Percentiles rank a stretch among this genome's conserved stretches.
These are phyloP conservation scores for Aspergillus oerlinghausenensis DNA, from an alignment of 2,329 filamentous ascomycete species.

Conservation along the genomic window DNA sequence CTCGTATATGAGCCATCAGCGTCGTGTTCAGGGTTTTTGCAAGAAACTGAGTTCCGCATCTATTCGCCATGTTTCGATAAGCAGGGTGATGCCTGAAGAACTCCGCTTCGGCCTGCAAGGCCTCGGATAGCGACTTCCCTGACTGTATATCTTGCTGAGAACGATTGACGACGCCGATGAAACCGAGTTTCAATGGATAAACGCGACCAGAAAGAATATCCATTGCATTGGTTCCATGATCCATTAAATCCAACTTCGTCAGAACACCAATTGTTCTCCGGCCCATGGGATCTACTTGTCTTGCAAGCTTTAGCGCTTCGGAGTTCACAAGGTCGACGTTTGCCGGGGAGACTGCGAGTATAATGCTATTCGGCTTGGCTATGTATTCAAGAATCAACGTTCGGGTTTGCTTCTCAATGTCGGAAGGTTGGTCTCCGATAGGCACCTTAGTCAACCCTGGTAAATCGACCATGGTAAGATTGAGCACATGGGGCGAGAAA, in stretches of 20 bases:
- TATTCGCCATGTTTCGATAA: slow-evolving; percentile 89
- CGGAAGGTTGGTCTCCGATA: slow-evolving; percentile 93
- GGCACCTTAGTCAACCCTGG: slow-evolving; percentile 96
- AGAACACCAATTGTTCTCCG: slow-evolving; percentile 93
- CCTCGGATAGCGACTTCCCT: slow-evolving; percentile 90
- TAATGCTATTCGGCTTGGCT: slow-evolving; percentile 96
- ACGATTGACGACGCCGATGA: slow-evolving; percentile 96
- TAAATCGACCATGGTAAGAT: slow-evolving; percentile 91
- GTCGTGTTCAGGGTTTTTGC: slow-evolving; percentile 94
- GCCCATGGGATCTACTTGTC: slow-evolving; percentile 93
- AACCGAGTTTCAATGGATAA: slow-evolving; percentile 93
- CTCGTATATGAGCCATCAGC: slow-evolving; percentile 92
- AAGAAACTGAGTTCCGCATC: slow-evolving; percentile 90
- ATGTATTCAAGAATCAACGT: slow-evolving; percentile 98
- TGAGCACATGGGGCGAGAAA: slow-evolving; percentile 94
- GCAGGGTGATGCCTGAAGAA: slow-evolving; percentile 98
- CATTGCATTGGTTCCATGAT: slow-evolving; percentile 94
- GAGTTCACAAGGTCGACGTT: slow-evolving; percentile 99
- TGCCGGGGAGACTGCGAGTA: slow-evolving; percentile 91
- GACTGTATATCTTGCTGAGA: slow-evolving; percentile 97
- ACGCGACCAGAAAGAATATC: slow-evolving; percentile 97
- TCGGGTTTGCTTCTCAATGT: slow-evolving; percentile 97
- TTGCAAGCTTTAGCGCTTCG: slow-evolving; percentile 90
- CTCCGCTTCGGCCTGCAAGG: slow-evolving; percentile 80
- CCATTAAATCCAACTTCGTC: slow-evolving; percentile 97